Conservation (phyloP, 1,284 basidiomycete genomes). For the Naganishia cerealis region DNA sequence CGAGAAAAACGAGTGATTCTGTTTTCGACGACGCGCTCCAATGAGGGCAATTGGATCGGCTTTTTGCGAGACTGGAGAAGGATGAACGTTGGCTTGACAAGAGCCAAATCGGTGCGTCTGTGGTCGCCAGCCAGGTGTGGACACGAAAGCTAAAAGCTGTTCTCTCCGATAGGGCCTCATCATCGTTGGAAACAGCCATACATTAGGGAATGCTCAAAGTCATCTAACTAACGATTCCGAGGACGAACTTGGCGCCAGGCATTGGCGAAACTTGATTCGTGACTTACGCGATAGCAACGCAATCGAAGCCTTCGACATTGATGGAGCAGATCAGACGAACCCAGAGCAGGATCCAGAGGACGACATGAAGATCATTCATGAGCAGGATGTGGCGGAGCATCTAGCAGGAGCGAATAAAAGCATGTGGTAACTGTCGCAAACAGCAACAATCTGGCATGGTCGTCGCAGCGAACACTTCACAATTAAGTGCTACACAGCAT, state of each 20-base stretch:
- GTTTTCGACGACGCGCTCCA: constrained; percentile 84
- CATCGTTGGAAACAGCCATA: constrained; percentile 73
- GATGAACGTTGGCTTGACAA: constrained; percentile 82
- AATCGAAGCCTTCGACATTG: background rate
- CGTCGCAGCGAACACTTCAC: no score
- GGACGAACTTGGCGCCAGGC: constrained; percentile 43
- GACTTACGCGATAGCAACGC: constrained; percentile 34
- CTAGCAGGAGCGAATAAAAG: background rate
- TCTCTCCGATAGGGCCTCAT: constrained; percentile 58
- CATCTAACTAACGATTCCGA: constrained; percentile 36
- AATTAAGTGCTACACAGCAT: no score
- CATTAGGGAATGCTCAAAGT: constrained; percentile 57
- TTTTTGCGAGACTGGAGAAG: constrained; percentile 85
- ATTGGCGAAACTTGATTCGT: constrained; percentile 47
- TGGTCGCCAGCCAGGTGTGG: background rate
- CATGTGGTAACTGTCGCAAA: background rate
- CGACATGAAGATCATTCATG: background rate
- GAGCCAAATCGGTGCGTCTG: constrained; percentile 68
- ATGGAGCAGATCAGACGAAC: background rate
- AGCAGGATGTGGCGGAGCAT: background rate
- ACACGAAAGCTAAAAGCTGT: constrained; percentile 1
- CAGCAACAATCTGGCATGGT: no score
- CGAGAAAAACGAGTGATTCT: constrained; percentile 88
- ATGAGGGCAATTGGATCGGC: constrained; percentile 70
- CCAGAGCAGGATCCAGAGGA: background rate